Evolutionary conservation across 1,139 yeast genomes (phyloP).

Genomic region (Debaryomycetaceae sp.): DNA sequence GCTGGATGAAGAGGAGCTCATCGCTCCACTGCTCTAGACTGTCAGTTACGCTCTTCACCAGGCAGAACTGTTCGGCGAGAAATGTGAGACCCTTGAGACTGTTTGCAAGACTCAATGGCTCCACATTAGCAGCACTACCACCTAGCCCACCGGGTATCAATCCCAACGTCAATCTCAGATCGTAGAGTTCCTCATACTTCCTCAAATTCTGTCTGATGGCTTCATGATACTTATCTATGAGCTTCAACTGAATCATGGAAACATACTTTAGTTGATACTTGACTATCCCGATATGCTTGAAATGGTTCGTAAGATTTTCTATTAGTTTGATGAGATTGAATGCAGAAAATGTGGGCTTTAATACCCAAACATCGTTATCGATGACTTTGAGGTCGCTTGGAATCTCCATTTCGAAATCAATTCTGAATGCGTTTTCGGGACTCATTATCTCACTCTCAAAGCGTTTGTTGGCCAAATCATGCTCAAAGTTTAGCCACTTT

Average conservation of each 20-base stretch:
- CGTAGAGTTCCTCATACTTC: constrained; percentile 45
- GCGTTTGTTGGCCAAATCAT: constrained; percentile 51
- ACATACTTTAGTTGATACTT: constrained; percentile 67
- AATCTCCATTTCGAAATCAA: constrained; percentile 60
- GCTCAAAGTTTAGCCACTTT: constrained; percentile 68
- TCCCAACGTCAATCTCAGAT: constrained; percentile 31
- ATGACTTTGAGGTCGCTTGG: constrained; percentile 19
- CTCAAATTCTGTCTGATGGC: constrained; percentile 45
- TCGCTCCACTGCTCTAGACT: constrained; percentile 63
- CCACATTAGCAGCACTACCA: constrained; percentile 8
- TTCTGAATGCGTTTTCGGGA: constrained; percentile 50
- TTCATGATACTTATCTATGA: constrained; percentile 59
- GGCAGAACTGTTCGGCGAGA: constrained; percentile 59
- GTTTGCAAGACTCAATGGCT: not conserved
- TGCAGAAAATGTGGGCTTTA: constrained; percentile 68
- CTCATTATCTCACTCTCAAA: constrained; percentile 54
- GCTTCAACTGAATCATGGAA: constrained; percentile 62
- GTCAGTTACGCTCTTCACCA: constrained; percentile 50
- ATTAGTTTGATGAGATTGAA: constrained; percentile 58
- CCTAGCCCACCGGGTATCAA: constrained; percentile 34
- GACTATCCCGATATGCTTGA: constrained; percentile 51
- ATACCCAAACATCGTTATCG: constrained; percentile 17
- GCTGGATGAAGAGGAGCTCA: constrained; percentile 59
- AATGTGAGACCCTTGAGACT: constrained; percentile 45
- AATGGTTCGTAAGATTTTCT: constrained; percentile 64